A percentile compares a stretch with the other conserved stretches of the same genome.
Evolutionary conservation across 768 basidiomycete species (phyloP).

Genomic region (Panus rudis): DNA sequence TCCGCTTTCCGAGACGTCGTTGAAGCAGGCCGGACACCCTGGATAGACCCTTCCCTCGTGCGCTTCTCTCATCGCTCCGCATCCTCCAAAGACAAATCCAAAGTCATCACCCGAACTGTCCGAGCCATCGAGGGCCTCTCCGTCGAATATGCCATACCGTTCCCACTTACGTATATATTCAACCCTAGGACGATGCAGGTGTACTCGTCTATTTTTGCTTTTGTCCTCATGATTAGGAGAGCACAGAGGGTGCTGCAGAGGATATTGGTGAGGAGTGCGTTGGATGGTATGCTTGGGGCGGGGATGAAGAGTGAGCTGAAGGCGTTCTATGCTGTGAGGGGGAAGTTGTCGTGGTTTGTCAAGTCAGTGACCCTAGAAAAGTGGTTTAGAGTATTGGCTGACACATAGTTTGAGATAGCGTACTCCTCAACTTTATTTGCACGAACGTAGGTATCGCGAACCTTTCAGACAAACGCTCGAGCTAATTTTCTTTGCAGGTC

Average conservation of each 20-base stretch:
- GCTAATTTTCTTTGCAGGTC: conserved; percentile 37
- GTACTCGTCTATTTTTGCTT: conserved; percentile 64
- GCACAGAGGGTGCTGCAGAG: conserved; percentile 67
- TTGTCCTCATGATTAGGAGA: conserved; percentile 66
- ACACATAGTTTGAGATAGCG: conserved; percentile 29
- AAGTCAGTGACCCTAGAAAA: conserved; percentile 47
- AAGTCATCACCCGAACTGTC: conserved; percentile 45
- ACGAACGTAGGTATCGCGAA: conserved; percentile 47
- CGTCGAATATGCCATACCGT: conserved; percentile 77
- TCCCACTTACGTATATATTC: conserved; percentile 76
- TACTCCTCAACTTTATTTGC: conserved; percentile 61
- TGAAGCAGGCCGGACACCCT: conserved; percentile 40
- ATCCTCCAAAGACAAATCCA: conserved; percentile 31
- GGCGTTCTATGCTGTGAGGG: conserved; percentile 68
- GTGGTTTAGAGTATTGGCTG: neutral
- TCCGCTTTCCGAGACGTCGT: conserved; percentile 66
- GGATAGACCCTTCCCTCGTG: conserved; percentile 64
- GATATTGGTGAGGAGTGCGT: conserved; percentile 55
- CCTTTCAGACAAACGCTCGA: neutral
- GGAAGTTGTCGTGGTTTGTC: conserved; percentile 77
- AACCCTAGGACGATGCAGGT: conserved; percentile 44
- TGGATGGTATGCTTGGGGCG: conserved; percentile 25
- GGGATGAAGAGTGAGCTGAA: conserved; percentile 54
- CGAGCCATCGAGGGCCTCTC: conserved; percentile 58
- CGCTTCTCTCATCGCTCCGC: conserved; percentile 64